Conservation (phyloP, 78 protist species). For the Emiliania huxleyi region DNA sequence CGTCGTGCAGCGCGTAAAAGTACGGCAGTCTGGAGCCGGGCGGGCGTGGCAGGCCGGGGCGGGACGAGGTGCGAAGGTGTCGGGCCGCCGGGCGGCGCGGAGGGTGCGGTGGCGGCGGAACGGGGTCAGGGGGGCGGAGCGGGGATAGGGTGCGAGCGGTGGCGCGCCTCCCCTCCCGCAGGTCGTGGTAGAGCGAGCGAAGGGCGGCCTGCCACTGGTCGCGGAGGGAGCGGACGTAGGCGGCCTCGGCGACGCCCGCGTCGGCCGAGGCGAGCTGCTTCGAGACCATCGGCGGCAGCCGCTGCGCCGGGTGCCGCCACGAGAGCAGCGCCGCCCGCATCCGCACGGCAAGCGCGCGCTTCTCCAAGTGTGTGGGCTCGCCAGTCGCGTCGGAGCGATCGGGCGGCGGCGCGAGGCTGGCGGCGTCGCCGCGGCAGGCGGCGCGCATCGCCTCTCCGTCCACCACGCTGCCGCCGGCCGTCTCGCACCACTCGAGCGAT, state of each 20-base stretch:
- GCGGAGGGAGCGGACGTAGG: neutral
- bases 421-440: neutral
- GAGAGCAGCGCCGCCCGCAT: neutral
- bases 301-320: neutral
- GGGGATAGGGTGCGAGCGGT: no score
- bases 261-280: neutral
- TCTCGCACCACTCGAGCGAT: neutral
- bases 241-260: neutral
- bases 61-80: no score
- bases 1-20: neutral
- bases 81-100: no score
- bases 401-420: neutral
- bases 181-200: neutral
- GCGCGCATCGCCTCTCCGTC: neutral
- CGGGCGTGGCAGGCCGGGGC: no score
- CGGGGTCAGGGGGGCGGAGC: no score
- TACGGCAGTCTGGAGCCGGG: no score
- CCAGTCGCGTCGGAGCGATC: neutral
- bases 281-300: neutral
- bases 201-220: neutral
- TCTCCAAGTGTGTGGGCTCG: neutral
- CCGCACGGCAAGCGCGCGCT: neutral
- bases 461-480: neutral
- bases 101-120: no score
- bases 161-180: neutral